Conservation (phyloP, 495 filamentous ascomycete genomes). For the Aspergillus steynii region DNA sequence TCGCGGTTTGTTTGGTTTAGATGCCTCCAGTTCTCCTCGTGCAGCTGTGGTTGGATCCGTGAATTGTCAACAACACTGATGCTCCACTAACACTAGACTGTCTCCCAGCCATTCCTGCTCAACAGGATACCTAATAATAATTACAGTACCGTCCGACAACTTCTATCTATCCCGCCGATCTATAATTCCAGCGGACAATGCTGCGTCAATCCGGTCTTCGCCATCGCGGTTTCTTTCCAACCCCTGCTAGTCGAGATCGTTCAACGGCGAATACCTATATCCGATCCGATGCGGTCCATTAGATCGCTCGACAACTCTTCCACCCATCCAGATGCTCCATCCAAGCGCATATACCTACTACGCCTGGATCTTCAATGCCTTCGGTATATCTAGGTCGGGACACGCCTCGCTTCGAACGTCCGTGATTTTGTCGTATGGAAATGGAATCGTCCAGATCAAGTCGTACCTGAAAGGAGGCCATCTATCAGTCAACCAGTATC, state of each 20-base stretch:
- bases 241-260: not conserved
- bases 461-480: constrained; percentile 32
- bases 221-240: not conserved
- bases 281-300: no score
- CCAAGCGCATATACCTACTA: constrained; percentile 9
- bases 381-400: constrained; percentile 37
- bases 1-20: not conserved
- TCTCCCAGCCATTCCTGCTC: not conserved
- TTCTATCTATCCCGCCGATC: not conserved
- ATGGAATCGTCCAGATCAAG: constrained; percentile 51
- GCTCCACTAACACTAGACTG: not conserved
- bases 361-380: constrained; percentile 18
- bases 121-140: not conserved
- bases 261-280: not conserved
- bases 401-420: constrained; percentile 40
- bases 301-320: not conserved
- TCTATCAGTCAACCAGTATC: not conserved
- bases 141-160: not conserved
- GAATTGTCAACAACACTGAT: not conserved
- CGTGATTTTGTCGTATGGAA: constrained; percentile 40
- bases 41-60: not conserved
- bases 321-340: not conserved
- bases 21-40: no score
- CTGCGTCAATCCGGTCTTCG: not conserved
- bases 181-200: not conserved